Evolutionary conservation across 805 yeast species (phyloP), one percentile per base, ranked within the genome.

Genomic region (Monosporozyma unispora): DNA sequence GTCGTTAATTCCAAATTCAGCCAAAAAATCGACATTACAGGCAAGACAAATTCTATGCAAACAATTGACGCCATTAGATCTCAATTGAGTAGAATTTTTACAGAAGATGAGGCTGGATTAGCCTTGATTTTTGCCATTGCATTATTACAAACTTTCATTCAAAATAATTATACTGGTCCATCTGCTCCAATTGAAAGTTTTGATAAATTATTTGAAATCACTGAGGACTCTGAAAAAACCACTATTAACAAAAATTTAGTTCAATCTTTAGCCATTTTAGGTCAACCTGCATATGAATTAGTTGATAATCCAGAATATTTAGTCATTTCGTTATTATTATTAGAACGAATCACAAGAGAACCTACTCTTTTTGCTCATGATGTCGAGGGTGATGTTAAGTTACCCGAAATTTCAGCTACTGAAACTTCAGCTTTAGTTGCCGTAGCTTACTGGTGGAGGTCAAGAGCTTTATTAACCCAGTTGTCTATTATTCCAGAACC

Each of bases 141-240:
- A 1, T 67, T 80, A 3, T 67, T 87, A 23, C 89, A 88, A 60
- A 61, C 77, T 1, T 90, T 84, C 60, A 69, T 85, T 14, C 95
- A 87, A 62, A 66, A 76, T 46, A 90, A 90, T 63, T 87, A 75
- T 65, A 87, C 96, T 0, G 97, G 97, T 8, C 96, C 96, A 4
- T 74, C 76, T 23, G 58, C 79, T 2, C 73, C 74, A 4, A 55
- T 70, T 21, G 66, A 64, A 3, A 56, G 74, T 4, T 58, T 59
- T 33, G 59, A 68, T n/a, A 45, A 58, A n/a, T 57, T 70, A 2
- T 62, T 60, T 19, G 48, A 49, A 0, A 40, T 35, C 35, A 9
- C 46, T 31, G 46, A 37, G 21, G 40, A 48, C 22, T n/a, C 50
- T 37, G 18, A 31, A 3, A 21, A 57, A 52, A 18, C 28, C 8